Base-by-base conservation (phyloP, 2,329 filamentous ascomycete species). In the Mycosphaerella sp. region DNA sequence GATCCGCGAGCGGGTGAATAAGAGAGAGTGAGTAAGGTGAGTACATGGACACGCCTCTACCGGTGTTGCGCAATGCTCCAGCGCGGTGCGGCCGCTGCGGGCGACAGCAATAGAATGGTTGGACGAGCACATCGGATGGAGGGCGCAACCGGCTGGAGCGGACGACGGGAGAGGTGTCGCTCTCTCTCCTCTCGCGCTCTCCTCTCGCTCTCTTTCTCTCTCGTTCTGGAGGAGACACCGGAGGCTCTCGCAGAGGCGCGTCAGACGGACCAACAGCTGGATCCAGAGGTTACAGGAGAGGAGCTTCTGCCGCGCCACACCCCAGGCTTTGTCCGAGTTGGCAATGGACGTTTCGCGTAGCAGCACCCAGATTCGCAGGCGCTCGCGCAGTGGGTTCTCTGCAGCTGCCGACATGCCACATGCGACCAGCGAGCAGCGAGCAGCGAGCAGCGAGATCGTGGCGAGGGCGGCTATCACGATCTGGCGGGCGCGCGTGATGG, bases 41-140 rank as follows among this genome's bases (percentile, higher is more conserved):
- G 21, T 21, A 21, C 21, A 21, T 21, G 21, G 21, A 21, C 21
- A 21, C 52, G 55, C 47, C 53, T 49, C 51, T 54, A 43, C 49
- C 50, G 54, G 34, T 39, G 55, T 56, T 54, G 58, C 51, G 58
- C 56, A 55, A 57, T 55, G 54, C 51, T 34, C 41, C 56, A 53
- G 48, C 45, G 42, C 51, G 48, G 39, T 49, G 51, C 51, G 34
- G 41, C 50, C 50, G 44, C 44, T 40, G 48, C 23, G 14, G 38
- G 40, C 50, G 36, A 34, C 42, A 54, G 46, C 55, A 26, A 54
- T 34, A 41, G 39, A 14, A 6, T 21, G 31, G 38, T 40, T 6
- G 48, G 43, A 23, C 48, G 46, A 38, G 11, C 32, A 31, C 21
- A 50, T 34, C 32, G 12, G 21, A 46, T 40, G 41, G 52, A 34